Evolutionary conservation across 2,329 filamentous ascomycete genomes (phyloP).

Genomic region (Hirsutella rhossiliensis): DNA sequence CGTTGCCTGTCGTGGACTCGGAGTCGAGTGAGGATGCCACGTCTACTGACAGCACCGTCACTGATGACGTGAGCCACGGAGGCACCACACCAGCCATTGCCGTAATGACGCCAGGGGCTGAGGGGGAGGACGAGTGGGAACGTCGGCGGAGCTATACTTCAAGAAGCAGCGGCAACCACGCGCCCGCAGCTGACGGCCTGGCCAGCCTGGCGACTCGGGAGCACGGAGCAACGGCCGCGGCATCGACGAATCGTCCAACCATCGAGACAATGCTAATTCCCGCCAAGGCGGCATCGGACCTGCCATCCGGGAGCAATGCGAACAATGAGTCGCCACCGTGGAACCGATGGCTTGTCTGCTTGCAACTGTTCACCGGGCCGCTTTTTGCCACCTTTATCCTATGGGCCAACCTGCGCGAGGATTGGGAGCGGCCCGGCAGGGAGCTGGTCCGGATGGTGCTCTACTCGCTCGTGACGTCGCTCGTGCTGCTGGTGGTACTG

Average conservation of each 20-base stretch:
- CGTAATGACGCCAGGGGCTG: conserved; percentile 19
- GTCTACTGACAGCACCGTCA: conserved; percentile 12
- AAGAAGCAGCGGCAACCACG: conserved; percentile 12
- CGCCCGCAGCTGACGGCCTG: conserved; percentile 2
- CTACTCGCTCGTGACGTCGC: conserved; percentile 55
- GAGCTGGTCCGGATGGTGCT: conserved; percentile 45
- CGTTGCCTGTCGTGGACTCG: conserved; percentile 79
- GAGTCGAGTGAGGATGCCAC: conserved; percentile 36
- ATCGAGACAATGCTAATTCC: not conserved
- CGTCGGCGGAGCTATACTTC: conserved; percentile 39
- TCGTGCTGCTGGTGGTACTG: conserved; percentile 53
- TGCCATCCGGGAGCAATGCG: conserved; percentile 17
- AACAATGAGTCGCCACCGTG: conserved; percentile 46
- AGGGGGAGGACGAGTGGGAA: conserved; percentile 45
- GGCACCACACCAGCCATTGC: conserved; percentile 21
- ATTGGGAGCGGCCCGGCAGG: conserved; percentile 37
- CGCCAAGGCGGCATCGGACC: conserved; percentile 19
- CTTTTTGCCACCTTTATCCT: conserved; percentile 68
- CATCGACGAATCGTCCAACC: not conserved
- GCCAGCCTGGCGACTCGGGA: conserved; percentile 9
- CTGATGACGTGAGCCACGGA: conserved; percentile 16
- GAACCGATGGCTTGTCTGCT: conserved; percentile 81
- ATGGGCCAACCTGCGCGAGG: conserved; percentile 55
- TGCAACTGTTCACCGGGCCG: conserved; percentile 81
- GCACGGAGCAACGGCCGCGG: conserved; percentile 9